Evolutionary conservation across 176 grass and related monocot species (phyloP).

Genomic region (Triticum timopheevii): DNA sequence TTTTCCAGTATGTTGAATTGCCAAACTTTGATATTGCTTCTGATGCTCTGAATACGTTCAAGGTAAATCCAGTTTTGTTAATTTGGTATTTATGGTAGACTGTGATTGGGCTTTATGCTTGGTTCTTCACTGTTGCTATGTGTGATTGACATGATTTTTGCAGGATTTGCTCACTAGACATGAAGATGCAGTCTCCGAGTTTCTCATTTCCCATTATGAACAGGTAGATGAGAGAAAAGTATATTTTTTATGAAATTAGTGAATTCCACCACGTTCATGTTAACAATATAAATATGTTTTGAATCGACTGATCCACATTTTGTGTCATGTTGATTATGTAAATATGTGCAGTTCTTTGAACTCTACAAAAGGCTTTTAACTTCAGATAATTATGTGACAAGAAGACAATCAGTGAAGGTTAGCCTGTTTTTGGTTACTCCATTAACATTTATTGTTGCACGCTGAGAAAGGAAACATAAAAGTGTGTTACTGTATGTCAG

Average conservation of each 20-base stretch:
- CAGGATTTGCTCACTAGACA: slow-evolving; percentile 98
- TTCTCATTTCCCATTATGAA: slow-evolving; percentile 73
- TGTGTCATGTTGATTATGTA: slow-evolving; percentile 13
- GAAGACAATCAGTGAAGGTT: slow-evolving; percentile 98
- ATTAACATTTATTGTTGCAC: slow-evolving; percentile 4
- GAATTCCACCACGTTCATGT: background rate
- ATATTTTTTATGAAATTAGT: slow-evolving; percentile 14
- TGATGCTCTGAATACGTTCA: slow-evolving; percentile 98
- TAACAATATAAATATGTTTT: slow-evolving; percentile 11
- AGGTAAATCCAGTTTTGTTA: slow-evolving; percentile 50
- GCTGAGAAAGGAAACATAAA: slow-evolving; percentile 18
- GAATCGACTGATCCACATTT: background rate
- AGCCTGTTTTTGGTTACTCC: slow-evolving; percentile 17
- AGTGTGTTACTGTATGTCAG: slow-evolving; percentile 42
- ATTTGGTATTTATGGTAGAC: slow-evolving; percentile 1
- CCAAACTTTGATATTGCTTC: slow-evolving; percentile 99
- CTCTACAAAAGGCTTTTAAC: slow-evolving; percentile 77
- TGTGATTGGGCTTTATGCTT: slow-evolving; percentile 11
- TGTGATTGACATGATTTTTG: slow-evolving; percentile 41
- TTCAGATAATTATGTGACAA: slow-evolving; percentile 96
- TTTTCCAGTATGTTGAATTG: slow-evolving; percentile 97
- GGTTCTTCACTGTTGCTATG: slow-evolving; percentile 17
- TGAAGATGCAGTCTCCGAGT: slow-evolving; percentile 78
- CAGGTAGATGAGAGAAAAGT: slow-evolving; percentile 49
- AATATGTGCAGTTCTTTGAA: slow-evolving; percentile 85